Percentiles rank a stretch among this genome's conserved stretches.
phyloP scores from a whole-genome alignment of 2,329 filamentous ascomycete genomes.

The Monosporascus sp. region DNA sequence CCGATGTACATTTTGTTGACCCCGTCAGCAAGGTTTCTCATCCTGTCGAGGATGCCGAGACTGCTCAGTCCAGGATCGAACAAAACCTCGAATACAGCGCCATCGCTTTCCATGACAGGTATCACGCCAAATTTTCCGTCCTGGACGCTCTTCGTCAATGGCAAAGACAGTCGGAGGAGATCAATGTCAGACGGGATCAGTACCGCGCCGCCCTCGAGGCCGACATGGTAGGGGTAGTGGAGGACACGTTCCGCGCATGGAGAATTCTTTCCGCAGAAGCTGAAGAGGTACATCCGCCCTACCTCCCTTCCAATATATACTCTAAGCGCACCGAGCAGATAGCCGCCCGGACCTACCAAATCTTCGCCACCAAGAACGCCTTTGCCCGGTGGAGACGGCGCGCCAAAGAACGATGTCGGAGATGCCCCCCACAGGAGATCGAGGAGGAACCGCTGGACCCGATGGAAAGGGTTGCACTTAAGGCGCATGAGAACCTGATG shows the following conservation, averaged over 20 bases:
- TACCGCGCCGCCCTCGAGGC: conserved; percentile 19
- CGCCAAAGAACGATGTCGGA: conserved; percentile 12
- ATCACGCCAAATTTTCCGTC: conserved; percentile 19
- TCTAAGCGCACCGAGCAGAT: conserved; percentile 26
- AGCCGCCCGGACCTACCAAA: conserved; percentile 22
- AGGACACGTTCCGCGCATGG: conserved; percentile 20
- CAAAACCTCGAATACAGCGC: conserved; percentile 18
- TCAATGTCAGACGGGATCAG: conserved; percentile 15
- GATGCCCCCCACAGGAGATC: conserved; percentile 6
- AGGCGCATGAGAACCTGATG: conserved; percentile 21
- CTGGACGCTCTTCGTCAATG: conserved; percentile 20
- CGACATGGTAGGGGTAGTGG: conserved; percentile 16
- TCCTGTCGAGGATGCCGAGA: neutral
- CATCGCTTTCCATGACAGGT: conserved; percentile 19
- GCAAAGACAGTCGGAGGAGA: conserved; percentile 19
- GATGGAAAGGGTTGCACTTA: conserved; percentile 22
- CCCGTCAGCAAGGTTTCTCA: conserved; percentile 5
- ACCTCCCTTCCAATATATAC: conserved; percentile 20
- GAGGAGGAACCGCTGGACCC: conserved; percentile 15
- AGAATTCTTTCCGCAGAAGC: conserved; percentile 18
- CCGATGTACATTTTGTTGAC: conserved; percentile 4
- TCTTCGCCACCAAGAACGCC: conserved; percentile 17
- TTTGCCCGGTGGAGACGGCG: conserved; percentile 20
- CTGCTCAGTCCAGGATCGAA: conserved; percentile 12
- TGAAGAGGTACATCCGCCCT: conserved; percentile 11